Evolutionary conservation across 495 filamentous ascomycete genomes (phyloP), one percentile per base, ranked within the genome.

Genomic region (Beverwykella pulmonaria): DNA sequence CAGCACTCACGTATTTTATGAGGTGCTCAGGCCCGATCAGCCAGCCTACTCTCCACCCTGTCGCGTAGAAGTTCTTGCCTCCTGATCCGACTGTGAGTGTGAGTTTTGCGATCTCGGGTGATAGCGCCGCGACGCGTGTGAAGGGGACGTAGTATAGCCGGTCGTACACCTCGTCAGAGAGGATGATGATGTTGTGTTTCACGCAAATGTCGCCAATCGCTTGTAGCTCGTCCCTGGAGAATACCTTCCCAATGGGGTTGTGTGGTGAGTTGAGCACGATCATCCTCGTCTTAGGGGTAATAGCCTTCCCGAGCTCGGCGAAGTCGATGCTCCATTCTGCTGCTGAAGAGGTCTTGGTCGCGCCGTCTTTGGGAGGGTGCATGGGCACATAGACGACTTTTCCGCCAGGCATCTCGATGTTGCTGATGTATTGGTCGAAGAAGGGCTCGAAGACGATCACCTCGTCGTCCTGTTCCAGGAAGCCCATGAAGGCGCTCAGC

Each of bases 391-490:
- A 98, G 61, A 92, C 90, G 60, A 97, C 90, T 70, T 86, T 93
- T 57, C 93, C 94, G 60, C 95, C 95, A 9, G 93, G 87, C 95
- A 98, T 97, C 75, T 95, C 89, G 57, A 98, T 97, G 78, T 98
- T 98, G 80, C 86, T 89, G 65, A 98, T 94, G 74, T 80, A 93
- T 87, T 98, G 94, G 79, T 98, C 94, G 73, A 97, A 98, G 80
- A 97, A 98, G 7, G 94, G 94, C 81, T 98, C 94, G 78, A 98
- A 96, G 57, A 98, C 85, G 46, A 98, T 96, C 54, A 97, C 95
- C 76, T 98, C 94, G 71, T 98, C 94, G 4, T 91, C 94, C 0
- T 83, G 83, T 77, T 98, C 94, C 62, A 98, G 88, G 70, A 98
- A 98, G 6, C 82, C 94, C 94, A 98, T 97, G 74, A 98, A 97